A percentile compares a stretch with the other conserved stretches of the same genome.
phyloP scores from a whole-genome alignment of 345 rosid species.

The Hirschfeldia incana region DNA sequence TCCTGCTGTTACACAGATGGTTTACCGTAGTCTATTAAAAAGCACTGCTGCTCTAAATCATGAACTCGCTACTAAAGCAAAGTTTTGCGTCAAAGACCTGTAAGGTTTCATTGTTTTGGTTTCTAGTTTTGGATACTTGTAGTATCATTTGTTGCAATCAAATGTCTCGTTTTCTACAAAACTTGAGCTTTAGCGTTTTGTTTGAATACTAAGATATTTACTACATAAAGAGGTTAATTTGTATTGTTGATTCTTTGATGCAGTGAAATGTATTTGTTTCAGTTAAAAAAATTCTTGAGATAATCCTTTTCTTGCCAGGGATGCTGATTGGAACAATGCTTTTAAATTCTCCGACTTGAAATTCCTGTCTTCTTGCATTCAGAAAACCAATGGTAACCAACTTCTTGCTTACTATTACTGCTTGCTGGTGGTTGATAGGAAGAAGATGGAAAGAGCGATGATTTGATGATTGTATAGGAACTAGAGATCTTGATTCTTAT shows the following conservation, averaged over 20 bases:
- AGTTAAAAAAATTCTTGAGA: slow-evolving; percentile 1
- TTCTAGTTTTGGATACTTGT: background rate
- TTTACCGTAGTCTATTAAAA: slow-evolving; percentile 51
- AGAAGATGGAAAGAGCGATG: background rate
- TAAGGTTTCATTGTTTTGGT: slow-evolving; percentile 39
- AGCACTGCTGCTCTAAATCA: slow-evolving; percentile 52
- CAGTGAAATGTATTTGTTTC: background rate
- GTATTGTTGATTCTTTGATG: background rate
- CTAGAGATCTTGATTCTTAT: background rate
- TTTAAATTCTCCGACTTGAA: slow-evolving; percentile 75
- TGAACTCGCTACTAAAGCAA: slow-evolving; percentile 50
- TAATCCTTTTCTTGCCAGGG: slow-evolving; percentile 53
- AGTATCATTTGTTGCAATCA: background rate
- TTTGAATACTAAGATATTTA: background rate
- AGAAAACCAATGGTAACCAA: slow-evolving; percentile 57
- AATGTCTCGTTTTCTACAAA: background rate
- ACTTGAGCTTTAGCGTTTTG: background rate
- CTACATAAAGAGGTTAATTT: background rate
- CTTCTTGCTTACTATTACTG: background rate
- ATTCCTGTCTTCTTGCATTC: slow-evolving; percentile 68
- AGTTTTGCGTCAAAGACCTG: slow-evolving; percentile 77
- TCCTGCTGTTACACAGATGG: slow-evolving; percentile 54
- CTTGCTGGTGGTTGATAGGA: background rate
- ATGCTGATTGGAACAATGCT: slow-evolving; percentile 79
- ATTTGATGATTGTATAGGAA: background rate